A percentile compares a stretch with the other conserved stretches of the same genome.
Conservation (phyloP, 768 basidiomycete species). For the Termitomyces sp. region DNA sequence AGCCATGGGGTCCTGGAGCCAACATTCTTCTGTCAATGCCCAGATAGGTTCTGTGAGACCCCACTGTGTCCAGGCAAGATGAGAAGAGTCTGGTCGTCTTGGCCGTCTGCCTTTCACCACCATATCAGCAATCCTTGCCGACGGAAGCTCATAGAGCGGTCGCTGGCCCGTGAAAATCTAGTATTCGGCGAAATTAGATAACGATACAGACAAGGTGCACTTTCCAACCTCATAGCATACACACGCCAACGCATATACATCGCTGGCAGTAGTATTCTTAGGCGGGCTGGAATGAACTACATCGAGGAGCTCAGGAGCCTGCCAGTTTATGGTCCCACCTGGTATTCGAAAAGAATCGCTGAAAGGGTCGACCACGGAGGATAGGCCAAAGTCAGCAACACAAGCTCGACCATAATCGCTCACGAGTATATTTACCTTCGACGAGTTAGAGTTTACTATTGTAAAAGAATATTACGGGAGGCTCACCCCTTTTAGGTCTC, state of each 20-base stretch:
- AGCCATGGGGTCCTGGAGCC: neutral
- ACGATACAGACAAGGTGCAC: neutral
- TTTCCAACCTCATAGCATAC: neutral
- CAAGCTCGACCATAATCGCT: neutral
- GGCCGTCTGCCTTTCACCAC: neutral
- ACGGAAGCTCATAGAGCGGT: neutral
- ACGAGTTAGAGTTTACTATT: neutral
- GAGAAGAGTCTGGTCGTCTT: neutral
- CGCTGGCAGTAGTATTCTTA: neutral
- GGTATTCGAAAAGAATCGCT: neutral
- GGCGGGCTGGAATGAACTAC: neutral
- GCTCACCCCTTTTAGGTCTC: neutral
- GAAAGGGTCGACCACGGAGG: neutral
- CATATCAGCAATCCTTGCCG: neutral
- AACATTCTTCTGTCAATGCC: neutral
- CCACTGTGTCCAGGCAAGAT: neutral
- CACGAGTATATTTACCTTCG: neutral
- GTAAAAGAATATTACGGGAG: neutral
- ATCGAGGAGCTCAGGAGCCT: neutral
- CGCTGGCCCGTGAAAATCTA: neutral
- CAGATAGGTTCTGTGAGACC: neutral
- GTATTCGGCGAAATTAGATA: neutral
- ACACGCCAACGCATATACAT: neutral
- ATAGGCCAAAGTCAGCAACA: conserved; percentile 1
- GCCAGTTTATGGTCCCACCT: conserved; percentile 1